Base-by-base conservation (phyloP, 495 filamentous ascomycete genomes). In the Zalerion maritima region DNA sequence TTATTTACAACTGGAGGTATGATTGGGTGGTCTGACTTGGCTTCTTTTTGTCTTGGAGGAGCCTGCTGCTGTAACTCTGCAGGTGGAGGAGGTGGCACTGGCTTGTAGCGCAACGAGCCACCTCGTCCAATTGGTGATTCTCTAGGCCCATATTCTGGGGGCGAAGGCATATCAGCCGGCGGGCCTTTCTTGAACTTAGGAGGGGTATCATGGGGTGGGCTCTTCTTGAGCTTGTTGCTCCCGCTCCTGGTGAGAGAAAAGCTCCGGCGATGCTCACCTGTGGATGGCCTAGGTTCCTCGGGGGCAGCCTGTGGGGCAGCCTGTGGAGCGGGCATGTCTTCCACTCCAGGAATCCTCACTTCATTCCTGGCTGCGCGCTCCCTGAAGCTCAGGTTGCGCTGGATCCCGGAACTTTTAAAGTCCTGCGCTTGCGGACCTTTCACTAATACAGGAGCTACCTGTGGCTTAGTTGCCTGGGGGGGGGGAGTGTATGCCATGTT, bases 311-410 rank as follows among this genome's bases (percentile, higher is more conserved):
- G n/a, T n/a, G 32, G 26, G 5, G 37, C 24, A 11, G 41, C 32
- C 5, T 45, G 35, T 11, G 43, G 27, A 3, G 40, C 36, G n/a
- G 24, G 36, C 6, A 33, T 42, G 1, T 50, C 33, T 2, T 31
- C 39, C 6, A 46, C 43, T 33, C 16, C 31, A 11, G 56, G 43
- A 7, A 45, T 20, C 17, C 46, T 45, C 21, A 40, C 17, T 9
- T 64, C 55, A 26, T 45, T 46, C 23, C 46, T 53, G 3, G 52
- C 55, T 9, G 58, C 54, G 14, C 61, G 54, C 38, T 65, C 61
- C 11, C 61, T 57, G 36, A 65, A 64, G 38, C 61, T 65, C 28
- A 64, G 45, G 31, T 61, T 64, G 28, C 61, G 52, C 41, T 59
- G 52, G 24, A n/a, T n/a, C n/a, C n/a, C n/a, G n/a, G n/a, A n/a